These are phyloP conservation scores for Boletus tomentosulus DNA, from an alignment of 768 basidiomycete species.

Conservation along the genomic window DNA sequence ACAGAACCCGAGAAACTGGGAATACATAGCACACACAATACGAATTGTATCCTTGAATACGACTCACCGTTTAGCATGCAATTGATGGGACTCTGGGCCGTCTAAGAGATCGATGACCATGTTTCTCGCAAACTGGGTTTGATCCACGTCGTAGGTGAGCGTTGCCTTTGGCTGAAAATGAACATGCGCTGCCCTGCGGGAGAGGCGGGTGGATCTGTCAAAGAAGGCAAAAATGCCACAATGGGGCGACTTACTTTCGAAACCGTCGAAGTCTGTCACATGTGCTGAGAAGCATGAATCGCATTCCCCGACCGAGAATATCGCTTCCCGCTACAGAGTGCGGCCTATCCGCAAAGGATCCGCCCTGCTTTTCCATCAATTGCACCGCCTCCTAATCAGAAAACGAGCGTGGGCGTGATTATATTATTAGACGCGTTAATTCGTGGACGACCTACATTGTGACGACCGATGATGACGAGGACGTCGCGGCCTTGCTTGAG, in stretches of 20 bases:
- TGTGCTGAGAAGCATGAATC: slow-evolving; percentile 46
- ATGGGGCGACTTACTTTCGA: slow-evolving; percentile 37
- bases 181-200: slow-evolving; percentile 44
- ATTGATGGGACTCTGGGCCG: slow-evolving; percentile 20
- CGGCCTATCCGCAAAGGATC: slow-evolving; percentile 31
- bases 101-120: slow-evolving; percentile 21
- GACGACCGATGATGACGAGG: slow-evolving; percentile 24
- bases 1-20: slow-evolving; percentile 26
- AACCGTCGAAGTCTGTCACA: slow-evolving; percentile 58
- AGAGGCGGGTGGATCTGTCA: neutral
- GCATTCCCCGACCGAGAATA: slow-evolving; percentile 55
- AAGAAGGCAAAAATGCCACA: neutral
- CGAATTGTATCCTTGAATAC: too few species aligned
- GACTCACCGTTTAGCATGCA: slow-evolving; percentile 36
- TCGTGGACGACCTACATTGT: slow-evolving; percentile 6
- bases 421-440: neutral
- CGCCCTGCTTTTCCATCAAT: slow-evolving; percentile 59
- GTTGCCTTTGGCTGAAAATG: slow-evolving; percentile 51
- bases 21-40: neutral
- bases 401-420: neutral
- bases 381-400: slow-evolving; percentile 39
- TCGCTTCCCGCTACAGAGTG: slow-evolving; percentile 45
- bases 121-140: slow-evolving; percentile 35
- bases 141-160: slow-evolving; percentile 40
- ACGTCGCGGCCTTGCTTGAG: slow-evolving; percentile 22